Evolutionary conservation across 768 basidiomycete species (phyloP), one percentile per base, ranked within the genome.

Genomic region (Serpula lacrymans): DNA sequence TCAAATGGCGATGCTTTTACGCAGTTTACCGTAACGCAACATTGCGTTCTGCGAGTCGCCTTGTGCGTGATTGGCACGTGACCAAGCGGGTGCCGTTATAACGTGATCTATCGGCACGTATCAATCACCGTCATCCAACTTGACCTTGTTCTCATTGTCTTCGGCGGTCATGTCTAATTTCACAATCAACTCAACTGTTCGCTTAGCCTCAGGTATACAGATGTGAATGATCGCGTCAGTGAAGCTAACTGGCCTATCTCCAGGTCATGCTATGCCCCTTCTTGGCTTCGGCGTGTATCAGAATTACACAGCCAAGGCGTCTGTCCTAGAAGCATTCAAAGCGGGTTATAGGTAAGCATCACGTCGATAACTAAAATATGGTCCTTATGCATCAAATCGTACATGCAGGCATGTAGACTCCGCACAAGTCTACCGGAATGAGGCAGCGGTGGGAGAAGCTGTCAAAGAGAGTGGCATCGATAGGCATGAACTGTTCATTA

Each of bases 241-340:
- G n/a, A n/a, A n/a, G n/a, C n/a, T n/a, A n/a, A n/a, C n/a, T n/a
- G n/a, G n/a, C n/a, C n/a, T n/a, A 33, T 22, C 33, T 8, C 34
- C 43, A 71, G 84, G 83, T 12, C 58, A 76, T 56, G 42, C 59
- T 17, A 79, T 88, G 64, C 85, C 86, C 17, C 57, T 71, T 5
- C 65, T 88, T 3, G 85, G 86, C 10, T 79, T 87, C 41, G 85
- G 78, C 28, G 83, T 87, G 14, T 88, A 79, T 52, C 71, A 77
- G 53, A 87, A 86, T 60, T 72, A 76, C 49, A 67, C 74, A 34
- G 65, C 80, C 36, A 68, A 62, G 22, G 51, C 72, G 0, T 77
- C 82, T 14, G 77, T 78, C 29, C 49, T 80, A 9, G 76, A 79
- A 36, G 85, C 86, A 2, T 63, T 88, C 51, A 67, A 69, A 45